Base-by-base conservation (phyloP, 2,329 filamentous ascomycete species). In the Didymella pinodella region DNA sequence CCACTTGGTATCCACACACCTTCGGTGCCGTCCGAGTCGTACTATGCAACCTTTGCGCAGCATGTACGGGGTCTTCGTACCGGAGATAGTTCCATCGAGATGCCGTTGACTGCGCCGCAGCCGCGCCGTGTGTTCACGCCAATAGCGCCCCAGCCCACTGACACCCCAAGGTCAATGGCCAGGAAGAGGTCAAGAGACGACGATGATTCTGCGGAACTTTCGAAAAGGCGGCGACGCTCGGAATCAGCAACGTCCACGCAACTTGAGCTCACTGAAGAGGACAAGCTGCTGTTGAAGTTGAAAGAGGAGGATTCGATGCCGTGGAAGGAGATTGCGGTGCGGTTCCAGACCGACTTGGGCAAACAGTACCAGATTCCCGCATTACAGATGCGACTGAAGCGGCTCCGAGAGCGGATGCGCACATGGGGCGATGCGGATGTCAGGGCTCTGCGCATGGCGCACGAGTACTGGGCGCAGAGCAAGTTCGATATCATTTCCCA, bases 311-410 rank as follows among this genome's bases (percentile, higher is more conserved):
- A 84, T 54, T 77, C 74, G 31, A 78, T 84, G 54, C 80, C 82
- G 0, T 85, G 83, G 83, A 85, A 85, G 66, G 83, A 84, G 57
- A 84, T 85, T 58, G 81, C 81, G 8, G 75, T 77, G 7, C 80
- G 80, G 22, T 84, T 84, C 69, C 76, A 81, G 54, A 77, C 76
- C 12, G 81, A 83, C 29, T 73, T 80, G 28, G 81, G 81, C 55
- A 81, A 83, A 65, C 75, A 71, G 4, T 80, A 82, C 61, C 80
- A 83, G 61, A 81, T 84, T 48, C 81, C 83, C 4, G 81, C 82
- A 7, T 72, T 85, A 31, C 83, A 85, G 65, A 85, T 85, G 83
- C 81, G 82, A 20, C 79, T 82, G 64, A 84, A 84, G 68, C 76
- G 83, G 36, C 72, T 85, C 36, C 75, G 81, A 18, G 82, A 84